phyloP scores from a whole-genome alignment of 2,329 filamentous ascomycete genomes.

The Epichloe uncinata region DNA sequence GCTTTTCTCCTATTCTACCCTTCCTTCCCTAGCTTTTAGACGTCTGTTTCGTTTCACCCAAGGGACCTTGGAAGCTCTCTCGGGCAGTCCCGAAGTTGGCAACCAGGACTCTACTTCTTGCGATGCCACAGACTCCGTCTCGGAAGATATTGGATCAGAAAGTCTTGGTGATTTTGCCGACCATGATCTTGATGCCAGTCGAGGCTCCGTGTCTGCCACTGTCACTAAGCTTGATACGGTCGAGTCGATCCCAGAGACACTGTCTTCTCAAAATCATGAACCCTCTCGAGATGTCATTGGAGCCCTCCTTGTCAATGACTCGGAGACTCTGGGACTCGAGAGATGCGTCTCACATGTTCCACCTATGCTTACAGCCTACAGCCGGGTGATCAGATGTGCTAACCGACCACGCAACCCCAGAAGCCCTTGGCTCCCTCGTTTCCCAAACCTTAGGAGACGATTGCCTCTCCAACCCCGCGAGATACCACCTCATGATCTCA shows the following conservation, averaged over 20 bases:
- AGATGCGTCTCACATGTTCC: neutral
- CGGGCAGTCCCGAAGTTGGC: neutral
- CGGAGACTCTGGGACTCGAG: neutral
- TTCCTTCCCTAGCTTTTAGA: constrained; percentile 1
- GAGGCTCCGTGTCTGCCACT: neutral
- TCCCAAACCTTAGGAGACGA: constrained; percentile 1
- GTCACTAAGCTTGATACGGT: neutral
- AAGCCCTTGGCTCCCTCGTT: constrained; percentile 4
- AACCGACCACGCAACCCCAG: constrained; percentile 3
- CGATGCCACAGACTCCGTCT: neutral
- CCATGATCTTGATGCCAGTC: neutral
- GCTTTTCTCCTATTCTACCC: neutral
- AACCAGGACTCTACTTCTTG: neutral
- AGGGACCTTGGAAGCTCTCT: neutral
- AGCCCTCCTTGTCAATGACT: neutral
- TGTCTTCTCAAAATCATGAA: neutral
- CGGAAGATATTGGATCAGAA: neutral
- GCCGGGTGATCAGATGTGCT: neutral
- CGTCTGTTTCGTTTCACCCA: neutral
- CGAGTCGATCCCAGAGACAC: neutral
- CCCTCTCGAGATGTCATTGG: neutral
- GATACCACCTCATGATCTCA: neutral
- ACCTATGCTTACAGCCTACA: neutral
- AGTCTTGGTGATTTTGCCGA: neutral
- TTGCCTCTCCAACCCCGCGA: neutral